Evolutionary conservation across 169 alveolate genomes (phyloP).

Genomic region (Plasmodium chabaudi): DNA sequence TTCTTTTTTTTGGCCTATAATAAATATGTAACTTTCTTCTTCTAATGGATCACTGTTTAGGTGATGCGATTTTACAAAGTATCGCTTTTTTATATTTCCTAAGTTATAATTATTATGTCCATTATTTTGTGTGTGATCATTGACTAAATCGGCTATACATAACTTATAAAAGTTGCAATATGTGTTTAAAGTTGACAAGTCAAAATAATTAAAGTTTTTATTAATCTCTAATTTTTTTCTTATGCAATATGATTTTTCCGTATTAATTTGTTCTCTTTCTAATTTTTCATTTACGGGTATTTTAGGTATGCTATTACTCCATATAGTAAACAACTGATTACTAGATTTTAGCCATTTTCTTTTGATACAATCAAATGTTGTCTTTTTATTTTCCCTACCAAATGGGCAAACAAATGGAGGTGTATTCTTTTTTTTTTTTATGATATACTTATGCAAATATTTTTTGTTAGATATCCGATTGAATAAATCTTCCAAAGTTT

Average conservation of each 20-base stretch:
- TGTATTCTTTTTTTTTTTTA: conserved; percentile 18
- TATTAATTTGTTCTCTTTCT: conserved; percentile 38
- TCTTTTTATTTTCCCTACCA: conserved; percentile 4
- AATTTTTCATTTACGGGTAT: conserved; percentile 34
- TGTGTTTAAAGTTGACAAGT: conserved; percentile 53
- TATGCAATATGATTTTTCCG: conserved; percentile 14
- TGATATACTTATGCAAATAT: conserved; percentile 34
- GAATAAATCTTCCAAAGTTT: conserved; percentile 15
- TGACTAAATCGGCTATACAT: conserved; percentile 26
- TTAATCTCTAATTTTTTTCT: conserved; percentile 15
- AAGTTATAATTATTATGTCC: conserved; percentile 2
- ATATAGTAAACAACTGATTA: conserved; percentile 46
- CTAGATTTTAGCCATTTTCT: conserved; percentile 35
- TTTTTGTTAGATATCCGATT: conserved; percentile 6
- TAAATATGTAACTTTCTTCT: conserved; percentile 46
- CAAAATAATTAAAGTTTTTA: conserved; percentile 47
- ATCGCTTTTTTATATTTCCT: conserved; percentile 35
- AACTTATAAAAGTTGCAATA: conserved; percentile 72
- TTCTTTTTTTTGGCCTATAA: conserved; percentile 58
- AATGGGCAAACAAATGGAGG: conserved; percentile 6
- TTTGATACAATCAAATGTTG: conserved; percentile 65
- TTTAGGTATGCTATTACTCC: conserved; percentile 49
- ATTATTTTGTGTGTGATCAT: conserved; percentile 5
- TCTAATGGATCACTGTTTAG: conserved; percentile 74
- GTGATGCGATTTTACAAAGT: conserved; percentile 70